Evolutionary conservation across 2,329 filamentous ascomycete genomes (phyloP).

Genomic region (Lachnellula occidentalis): DNA sequence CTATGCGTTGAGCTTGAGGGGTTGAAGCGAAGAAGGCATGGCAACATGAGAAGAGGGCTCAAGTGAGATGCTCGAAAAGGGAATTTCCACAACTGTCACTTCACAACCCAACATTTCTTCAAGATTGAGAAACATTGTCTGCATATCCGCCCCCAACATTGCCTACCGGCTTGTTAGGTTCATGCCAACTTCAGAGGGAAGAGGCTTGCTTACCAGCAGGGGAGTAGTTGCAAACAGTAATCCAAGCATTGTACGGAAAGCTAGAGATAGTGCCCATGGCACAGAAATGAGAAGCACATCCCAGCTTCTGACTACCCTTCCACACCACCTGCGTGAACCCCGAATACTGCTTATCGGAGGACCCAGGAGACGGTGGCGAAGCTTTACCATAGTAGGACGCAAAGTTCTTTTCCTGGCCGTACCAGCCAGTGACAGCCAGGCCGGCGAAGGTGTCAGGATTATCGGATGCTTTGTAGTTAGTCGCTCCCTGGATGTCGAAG

Average conservation of each 20-base stretch:
- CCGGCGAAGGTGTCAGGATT: constrained; percentile 46
- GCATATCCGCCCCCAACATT: neutral
- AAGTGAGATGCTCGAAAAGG: neutral
- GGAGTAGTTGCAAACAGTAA: constrained; percentile 87
- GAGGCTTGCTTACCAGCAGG: neutral
- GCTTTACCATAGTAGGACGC: constrained; percentile 52
- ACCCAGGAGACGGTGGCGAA: constrained; percentile 40
- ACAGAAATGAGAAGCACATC: constrained; percentile 55
- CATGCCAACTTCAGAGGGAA: neutral
- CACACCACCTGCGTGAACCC: constrained; percentile 73
- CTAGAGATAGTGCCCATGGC: constrained; percentile 37
- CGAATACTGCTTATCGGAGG: constrained; percentile 55
- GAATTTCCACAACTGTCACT: neutral
- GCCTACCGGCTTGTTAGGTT: neutral
- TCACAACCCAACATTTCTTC: neutral
- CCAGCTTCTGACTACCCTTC: constrained; percentile 54
- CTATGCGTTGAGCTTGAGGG: too few species aligned
- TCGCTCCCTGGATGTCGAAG: constrained; percentile 60
- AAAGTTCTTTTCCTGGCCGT: constrained; percentile 63
- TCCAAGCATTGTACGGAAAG: constrained; percentile 43
- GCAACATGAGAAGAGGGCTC: too few species aligned
- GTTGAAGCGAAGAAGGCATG: too few species aligned
- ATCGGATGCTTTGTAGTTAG: constrained; percentile 40
- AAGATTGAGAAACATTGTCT: neutral
- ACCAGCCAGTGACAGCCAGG: constrained; percentile 74